A percentile compares a stretch with the other conserved stretches of the same genome.
phyloP scores from a whole-genome alignment of 106 monocot species.

The Narthecium ossifragum region DNA sequence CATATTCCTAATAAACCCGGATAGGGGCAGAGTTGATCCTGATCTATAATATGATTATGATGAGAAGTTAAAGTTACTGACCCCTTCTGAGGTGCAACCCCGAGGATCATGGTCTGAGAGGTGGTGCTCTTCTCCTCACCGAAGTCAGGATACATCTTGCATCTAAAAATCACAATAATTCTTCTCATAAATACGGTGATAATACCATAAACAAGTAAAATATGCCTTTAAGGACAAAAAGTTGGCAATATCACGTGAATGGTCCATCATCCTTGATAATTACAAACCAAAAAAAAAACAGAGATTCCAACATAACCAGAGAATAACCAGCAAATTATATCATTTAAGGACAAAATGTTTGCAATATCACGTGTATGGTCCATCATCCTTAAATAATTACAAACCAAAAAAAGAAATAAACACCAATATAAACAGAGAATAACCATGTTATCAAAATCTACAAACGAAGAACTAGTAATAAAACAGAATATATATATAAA shows the following conservation, averaged over 20 bases:
- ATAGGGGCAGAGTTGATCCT: too few relatives aligned
- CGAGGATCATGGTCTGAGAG: slow-evolving; percentile 43
- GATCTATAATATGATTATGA: neutral
- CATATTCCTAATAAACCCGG: too few relatives aligned
- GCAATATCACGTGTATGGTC: too few relatives aligned
- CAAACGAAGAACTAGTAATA: neutral
- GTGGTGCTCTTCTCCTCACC: slow-evolving; percentile 43
- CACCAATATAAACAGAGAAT: neutral
- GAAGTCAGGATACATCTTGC: slow-evolving; percentile 58
- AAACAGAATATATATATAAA: neutral
- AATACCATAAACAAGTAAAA: neutral
- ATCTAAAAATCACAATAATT: slow-evolving; percentile 21
- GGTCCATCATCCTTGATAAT: neutral
- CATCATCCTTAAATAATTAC: too few relatives aligned
- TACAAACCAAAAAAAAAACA: neutral
- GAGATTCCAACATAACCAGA: neutral
- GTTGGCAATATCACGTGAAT: neutral
- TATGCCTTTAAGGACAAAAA: neutral
- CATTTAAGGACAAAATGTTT: neutral
- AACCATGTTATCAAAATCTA: neutral
- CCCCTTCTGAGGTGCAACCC: slow-evolving; percentile 68
- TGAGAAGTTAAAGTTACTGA: slow-evolving; percentile 8
- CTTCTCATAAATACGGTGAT: neutral
- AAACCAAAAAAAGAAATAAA: slow-evolving; percentile 1
- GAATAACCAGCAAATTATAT: neutral